These are phyloP conservation scores for Cladophialophora psammophila DNA, from an alignment of 2,329 filamentous ascomycete species.

Conservation along the genomic window DNA sequence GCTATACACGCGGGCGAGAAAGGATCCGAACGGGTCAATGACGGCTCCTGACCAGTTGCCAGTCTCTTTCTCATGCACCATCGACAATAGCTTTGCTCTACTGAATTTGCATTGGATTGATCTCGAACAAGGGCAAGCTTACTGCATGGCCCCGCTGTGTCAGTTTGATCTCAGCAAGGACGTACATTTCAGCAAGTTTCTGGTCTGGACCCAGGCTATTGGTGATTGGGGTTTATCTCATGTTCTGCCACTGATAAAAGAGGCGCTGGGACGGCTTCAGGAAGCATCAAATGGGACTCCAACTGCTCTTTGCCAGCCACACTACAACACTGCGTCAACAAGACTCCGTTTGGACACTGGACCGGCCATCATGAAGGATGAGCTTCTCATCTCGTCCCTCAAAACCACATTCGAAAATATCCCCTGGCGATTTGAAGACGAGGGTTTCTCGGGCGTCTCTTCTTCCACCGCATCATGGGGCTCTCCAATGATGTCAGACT, in stretches of 20 bases:
- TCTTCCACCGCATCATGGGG: conserved; percentile 34
- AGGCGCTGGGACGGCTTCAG: conserved; percentile 19
- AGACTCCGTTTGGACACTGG: conserved; percentile 28
- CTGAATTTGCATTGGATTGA: conserved; percentile 38
- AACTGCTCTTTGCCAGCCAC: conserved; percentile 10
- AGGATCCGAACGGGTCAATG: conserved; percentile 16
- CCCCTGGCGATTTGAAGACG: conserved; percentile 34
- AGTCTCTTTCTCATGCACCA: conserved; percentile 36
- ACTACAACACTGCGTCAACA: conserved; percentile 1
- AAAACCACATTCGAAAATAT: conserved; percentile 31
- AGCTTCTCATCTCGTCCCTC: conserved; percentile 29
- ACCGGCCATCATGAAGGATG: conserved; percentile 22
- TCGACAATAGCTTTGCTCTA: conserved; percentile 35
- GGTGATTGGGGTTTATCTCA: conserved; percentile 30
- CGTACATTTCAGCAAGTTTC: conserved; percentile 30
- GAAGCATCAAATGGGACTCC: conserved; percentile 5
- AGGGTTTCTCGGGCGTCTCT: conserved; percentile 34
- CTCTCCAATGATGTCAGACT: conserved; percentile 29
- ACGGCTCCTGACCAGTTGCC: conserved; percentile 19
- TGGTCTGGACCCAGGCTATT: conserved; percentile 34
- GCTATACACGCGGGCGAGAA: conserved; percentile 29
- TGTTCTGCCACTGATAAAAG: conserved; percentile 31
- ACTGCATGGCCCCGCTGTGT: conserved; percentile 37
- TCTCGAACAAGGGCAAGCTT: conserved; percentile 22
- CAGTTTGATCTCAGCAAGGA: conserved; percentile 37